Percentiles rank a stretch among this genome's conserved stretches.
Conservation (phyloP, 768 basidiomycete species). For the Xerocomellus amylosporus region DNA sequence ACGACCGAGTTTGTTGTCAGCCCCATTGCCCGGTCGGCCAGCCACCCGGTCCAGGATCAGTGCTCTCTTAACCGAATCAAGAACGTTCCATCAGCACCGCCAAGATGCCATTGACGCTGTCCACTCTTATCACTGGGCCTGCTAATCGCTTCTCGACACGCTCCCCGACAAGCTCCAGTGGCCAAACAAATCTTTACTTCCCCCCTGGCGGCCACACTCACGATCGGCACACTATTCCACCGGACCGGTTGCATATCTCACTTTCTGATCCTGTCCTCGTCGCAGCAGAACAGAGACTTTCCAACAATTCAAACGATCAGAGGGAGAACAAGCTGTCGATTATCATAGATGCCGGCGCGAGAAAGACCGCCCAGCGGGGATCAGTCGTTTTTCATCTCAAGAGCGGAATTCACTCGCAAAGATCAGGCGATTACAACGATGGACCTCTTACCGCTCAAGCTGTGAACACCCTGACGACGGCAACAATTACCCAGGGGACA, state of each 20-base stretch:
- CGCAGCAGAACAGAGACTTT: constrained; percentile 15
- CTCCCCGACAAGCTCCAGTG: neutral
- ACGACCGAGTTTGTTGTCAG: constrained; percentile 3
- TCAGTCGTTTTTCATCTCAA: neutral
- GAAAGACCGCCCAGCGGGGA: neutral
- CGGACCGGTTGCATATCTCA: constrained; percentile 19
- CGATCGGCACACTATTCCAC: constrained; percentile 9
- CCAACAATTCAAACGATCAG: neutral
- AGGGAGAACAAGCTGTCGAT: neutral
- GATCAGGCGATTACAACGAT: neutral
- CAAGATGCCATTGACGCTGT: constrained; percentile 10
- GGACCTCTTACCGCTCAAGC: neutral
- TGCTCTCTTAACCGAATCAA: neutral
- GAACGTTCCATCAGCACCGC: constrained; percentile 6
- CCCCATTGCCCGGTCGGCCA: constrained; percentile 11
- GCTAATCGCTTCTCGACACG: neutral
- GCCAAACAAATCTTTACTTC: constrained; percentile 8
- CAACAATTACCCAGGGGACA: neutral
- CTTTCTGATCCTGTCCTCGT: constrained; percentile 24
- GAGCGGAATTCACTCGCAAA: neutral
- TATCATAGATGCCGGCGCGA: neutral
- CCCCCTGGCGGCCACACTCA: constrained; percentile 11
- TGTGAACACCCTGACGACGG: neutral
- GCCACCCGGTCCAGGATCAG: constrained; percentile 2
- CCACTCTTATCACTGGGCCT: constrained; percentile 4